These are phyloP conservation scores for Aurantiochytrium sp. DNA, from an alignment of 108 stramenopile species.

Conservation along the genomic window DNA sequence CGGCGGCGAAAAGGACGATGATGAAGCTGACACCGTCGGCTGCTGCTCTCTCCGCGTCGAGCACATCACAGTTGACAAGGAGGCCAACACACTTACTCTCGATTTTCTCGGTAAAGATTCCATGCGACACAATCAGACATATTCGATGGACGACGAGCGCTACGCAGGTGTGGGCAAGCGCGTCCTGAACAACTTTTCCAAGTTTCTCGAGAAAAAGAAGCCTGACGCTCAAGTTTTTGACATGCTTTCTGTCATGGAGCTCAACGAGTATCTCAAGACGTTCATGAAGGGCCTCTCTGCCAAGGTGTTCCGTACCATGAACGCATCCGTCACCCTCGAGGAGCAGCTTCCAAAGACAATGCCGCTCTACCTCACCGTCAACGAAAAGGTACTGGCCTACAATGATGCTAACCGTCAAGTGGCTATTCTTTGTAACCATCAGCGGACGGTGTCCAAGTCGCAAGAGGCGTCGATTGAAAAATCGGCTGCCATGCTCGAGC, in stretches of 20 bases:
- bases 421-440: conserved; percentile 99
- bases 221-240: conserved; percentile 85
- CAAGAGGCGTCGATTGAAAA: conserved; percentile 73
- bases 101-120: conserved; percentile 99
- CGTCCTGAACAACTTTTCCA: conserved; percentile 80
- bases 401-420: conserved; percentile 98
- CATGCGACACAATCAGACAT: conserved; percentile 97
- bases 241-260: conserved; percentile 60
- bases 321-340: conserved; percentile 94
- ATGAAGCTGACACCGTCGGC: conserved; percentile 99
- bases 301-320: conserved; percentile 99
- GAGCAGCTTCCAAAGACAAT: conserved; percentile 68
- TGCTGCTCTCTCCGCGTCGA: conserved; percentile 97
- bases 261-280: conserved; percentile 82
- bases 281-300: conserved; percentile 98
- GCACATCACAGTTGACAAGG: conserved; percentile 82
- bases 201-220: conserved; percentile 83
- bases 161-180: conserved; percentile 72
- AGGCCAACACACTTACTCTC: conserved; percentile 81
- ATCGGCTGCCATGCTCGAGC: conserved; percentile 61
- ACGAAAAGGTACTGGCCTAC: conserved; percentile 91
- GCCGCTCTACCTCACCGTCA: conserved; percentile 50
- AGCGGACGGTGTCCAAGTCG: conserved; percentile 89
- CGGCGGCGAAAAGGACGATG: conserved; percentile 98
- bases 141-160: conserved; percentile 74